These are phyloP conservation scores for Fraxinus floribunda DNA, from an alignment of 305 asterid species.

Conservation along the genomic window DNA sequence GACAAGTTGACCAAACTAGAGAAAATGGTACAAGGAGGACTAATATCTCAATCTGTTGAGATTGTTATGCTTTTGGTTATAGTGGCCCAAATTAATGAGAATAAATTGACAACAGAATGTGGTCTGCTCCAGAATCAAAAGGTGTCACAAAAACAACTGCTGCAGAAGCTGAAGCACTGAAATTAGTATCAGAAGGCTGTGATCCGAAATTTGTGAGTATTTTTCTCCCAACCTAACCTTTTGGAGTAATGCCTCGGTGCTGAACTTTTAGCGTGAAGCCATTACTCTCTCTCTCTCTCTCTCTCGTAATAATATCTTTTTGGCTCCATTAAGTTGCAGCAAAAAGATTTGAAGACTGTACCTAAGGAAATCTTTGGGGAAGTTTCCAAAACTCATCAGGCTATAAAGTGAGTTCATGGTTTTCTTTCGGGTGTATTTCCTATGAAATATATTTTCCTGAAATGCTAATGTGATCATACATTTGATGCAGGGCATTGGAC, in stretches of 20 bases:
- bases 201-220: constrained; percentile 65
- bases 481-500: constrained; percentile 57
- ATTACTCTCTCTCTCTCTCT: constrained; percentile 10
- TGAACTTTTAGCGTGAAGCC: not conserved
- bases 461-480: not conserved
- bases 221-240: constrained; percentile 8
- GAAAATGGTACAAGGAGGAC: no score
- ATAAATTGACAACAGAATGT: constrained; percentile 48
- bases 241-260: not conserved
- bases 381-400: constrained; percentile 49
- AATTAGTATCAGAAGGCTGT: constrained; percentile 71
- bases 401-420: constrained; percentile 51
- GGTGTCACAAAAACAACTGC: constrained; percentile 59
- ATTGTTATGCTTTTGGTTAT: not conserved
- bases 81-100: constrained; percentile 1
- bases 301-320: not conserved
- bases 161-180: constrained; percentile 61
- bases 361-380: constrained; percentile 54
- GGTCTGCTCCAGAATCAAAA: constrained; percentile 61
- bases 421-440: not conserved
- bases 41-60: not conserved
- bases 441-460: not conserved
- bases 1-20: no score
- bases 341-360: constrained; percentile 48
- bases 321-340: constrained; percentile 31